phyloP scores from a whole-genome alignment of 495 filamentous ascomycete genomes.

The Pyrenopolyporus hunteri region DNA sequence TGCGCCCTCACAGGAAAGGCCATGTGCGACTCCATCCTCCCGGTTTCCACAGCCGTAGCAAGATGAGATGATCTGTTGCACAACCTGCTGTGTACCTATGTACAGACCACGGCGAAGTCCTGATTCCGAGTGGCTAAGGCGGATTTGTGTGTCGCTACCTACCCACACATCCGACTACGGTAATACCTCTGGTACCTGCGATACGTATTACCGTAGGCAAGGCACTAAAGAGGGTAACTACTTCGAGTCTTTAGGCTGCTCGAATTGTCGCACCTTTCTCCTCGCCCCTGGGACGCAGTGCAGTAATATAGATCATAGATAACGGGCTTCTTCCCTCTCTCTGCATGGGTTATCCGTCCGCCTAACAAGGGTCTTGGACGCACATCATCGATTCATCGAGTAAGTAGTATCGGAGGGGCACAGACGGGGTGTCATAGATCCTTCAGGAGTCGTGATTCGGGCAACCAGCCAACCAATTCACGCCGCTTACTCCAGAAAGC shows the following conservation, averaged over 20 bases:
- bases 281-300: slow-evolving; percentile 6
- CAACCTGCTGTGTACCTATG: slow-evolving; percentile 7
- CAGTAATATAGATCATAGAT: slow-evolving; percentile 9
- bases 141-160: background rate
- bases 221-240: background rate
- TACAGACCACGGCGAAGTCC: slow-evolving; percentile 15
- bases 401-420: slow-evolving; percentile 31
- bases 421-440: slow-evolving; percentile 37
- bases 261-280: background rate
- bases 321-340: slow-evolving; percentile 4
- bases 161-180: background rate
- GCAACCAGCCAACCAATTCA: slow-evolving; percentile 14
- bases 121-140: slow-evolving; percentile 13
- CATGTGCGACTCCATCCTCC: slow-evolving; percentile 3
- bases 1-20: slow-evolving; percentile 16
- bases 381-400: slow-evolving; percentile 37
- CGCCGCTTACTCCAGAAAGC: slow-evolving; percentile 14
- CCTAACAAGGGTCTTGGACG: slow-evolving; percentile 20
- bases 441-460: slow-evolving; percentile 31
- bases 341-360: slow-evolving; percentile 4
- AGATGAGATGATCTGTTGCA: slow-evolving; percentile 14
- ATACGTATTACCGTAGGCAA: no score
- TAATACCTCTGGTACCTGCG: no score
- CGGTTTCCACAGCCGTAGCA: background rate
- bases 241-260: slow-evolving; percentile 3